Evolutionary conservation across 140 eudicot species (phyloP).

Genomic region (Artemisia princeps): DNA sequence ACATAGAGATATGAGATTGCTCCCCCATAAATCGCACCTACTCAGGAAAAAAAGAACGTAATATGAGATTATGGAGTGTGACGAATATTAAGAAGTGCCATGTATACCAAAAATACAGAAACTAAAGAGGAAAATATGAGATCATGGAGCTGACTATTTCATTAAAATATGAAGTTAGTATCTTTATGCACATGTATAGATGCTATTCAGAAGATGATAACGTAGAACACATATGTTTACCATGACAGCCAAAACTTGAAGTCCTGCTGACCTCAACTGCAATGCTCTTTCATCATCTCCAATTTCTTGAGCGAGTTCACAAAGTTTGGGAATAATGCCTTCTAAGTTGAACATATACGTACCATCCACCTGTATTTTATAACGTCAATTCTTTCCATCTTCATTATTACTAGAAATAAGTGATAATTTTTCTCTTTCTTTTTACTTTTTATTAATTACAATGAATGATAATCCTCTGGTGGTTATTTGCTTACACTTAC

Average conservation of each 20-base stretch:
- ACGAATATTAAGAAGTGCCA: not conserved
- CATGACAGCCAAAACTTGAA: constrained; percentile 64
- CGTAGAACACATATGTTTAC: constrained; percentile 30
- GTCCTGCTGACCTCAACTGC: constrained; percentile 62
- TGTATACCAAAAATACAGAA: not conserved
- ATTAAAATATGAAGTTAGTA: constrained; percentile 20
- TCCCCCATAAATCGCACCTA: constrained; percentile 78
- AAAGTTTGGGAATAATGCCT: constrained; percentile 77
- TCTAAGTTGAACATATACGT: constrained; percentile 76
- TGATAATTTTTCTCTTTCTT: not conserved
- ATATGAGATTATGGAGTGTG: constrained; percentile 13
- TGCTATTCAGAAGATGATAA: constrained; percentile 15
- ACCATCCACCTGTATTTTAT: constrained; percentile 42
- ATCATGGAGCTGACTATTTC: not conserved
- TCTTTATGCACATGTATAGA: constrained; percentile 14
- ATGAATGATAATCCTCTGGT: too few relatives aligned
- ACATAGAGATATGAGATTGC: constrained; percentile 78
- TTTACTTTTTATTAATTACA: not conserved
- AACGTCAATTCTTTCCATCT: not conserved
- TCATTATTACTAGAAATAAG: too few relatives aligned
- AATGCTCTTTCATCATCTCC: constrained; percentile 66
- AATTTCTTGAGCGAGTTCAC: constrained; percentile 68
- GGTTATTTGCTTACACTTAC: too few relatives aligned
- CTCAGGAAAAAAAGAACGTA: constrained; percentile 8
- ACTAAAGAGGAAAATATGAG: constrained; percentile 5